phyloP scores from a whole-genome alignment of 2,329 filamentous ascomycete species.

The Sphaceloma murrayae region DNA sequence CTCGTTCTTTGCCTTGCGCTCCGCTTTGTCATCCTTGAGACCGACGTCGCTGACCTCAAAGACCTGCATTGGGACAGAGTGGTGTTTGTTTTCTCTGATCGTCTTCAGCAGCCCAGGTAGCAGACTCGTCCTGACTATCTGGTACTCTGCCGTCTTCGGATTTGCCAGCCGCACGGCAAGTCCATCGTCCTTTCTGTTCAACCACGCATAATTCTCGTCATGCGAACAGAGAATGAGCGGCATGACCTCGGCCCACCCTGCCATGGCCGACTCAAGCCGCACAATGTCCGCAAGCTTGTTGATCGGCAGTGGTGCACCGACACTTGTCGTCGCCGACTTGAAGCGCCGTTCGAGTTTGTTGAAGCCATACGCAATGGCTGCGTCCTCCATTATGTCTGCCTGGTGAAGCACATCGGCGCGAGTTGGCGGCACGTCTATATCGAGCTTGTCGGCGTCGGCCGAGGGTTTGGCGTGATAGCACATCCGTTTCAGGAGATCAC shows the following conservation, averaged over 20 bases:
- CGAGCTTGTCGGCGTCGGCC: slow-evolving; percentile 51
- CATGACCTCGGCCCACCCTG: slow-evolving; percentile 93
- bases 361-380: slow-evolving; percentile 94
- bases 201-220: slow-evolving; percentile 94
- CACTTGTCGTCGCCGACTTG: slow-evolving; percentile 74
- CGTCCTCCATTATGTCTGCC: slow-evolving; percentile 97
- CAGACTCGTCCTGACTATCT: slow-evolving; percentile 79
- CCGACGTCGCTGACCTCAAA: slow-evolving; percentile 87
- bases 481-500: slow-evolving; percentile 79
- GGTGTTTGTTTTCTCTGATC: slow-evolving; percentile 83
- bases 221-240: slow-evolving; percentile 93
- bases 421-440: slow-evolving; percentile 77
- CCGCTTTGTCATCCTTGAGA: slow-evolving; percentile 71
- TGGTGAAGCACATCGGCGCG: slow-evolving; percentile 92
- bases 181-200: slow-evolving; percentile 80
- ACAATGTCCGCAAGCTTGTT: slow-evolving; percentile 95
- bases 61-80: slow-evolving; percentile 80
- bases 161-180: slow-evolving; percentile 80
- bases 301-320: slow-evolving; percentile 77
- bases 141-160: slow-evolving; percentile 87
- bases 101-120: slow-evolving; percentile 87
- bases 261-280: slow-evolving; percentile 78
- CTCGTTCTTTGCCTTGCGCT: slow-evolving; percentile 86
- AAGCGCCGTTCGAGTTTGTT: slow-evolving; percentile 85
- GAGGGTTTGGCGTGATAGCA: slow-evolving; percentile 73